Evolutionary conservation across 2,329 filamentous ascomycete genomes (phyloP), one percentile per base, ranked within the genome.

Genomic region (Colletotrichum magnum): DNA sequence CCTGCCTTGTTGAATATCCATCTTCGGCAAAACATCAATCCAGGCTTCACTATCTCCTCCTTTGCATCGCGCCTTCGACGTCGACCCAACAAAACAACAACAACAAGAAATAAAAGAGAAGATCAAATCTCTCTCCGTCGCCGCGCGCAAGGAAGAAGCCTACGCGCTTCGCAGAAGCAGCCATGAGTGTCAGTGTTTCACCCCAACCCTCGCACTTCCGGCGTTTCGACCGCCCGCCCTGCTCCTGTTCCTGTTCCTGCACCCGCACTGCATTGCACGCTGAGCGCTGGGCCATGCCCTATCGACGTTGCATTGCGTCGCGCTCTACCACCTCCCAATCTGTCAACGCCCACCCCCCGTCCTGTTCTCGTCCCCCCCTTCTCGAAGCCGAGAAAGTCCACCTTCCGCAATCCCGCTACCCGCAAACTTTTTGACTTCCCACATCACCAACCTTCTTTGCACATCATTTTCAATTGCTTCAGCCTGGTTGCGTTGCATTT

Each of bases 161-260:
- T 64, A 57, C 63, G 68, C 60, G 64, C 68, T 71, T 71, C 68
- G 53, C 53, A 63, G 63, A 68, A 71, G 69, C 70, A 77, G 84
- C 77, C 72, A 86, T 86, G 84, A 86, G 84, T 79, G 84, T 86
- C 78, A 82, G 84, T 85, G 78, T 80, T 78, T 79, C 74, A 74
- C 62, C 73, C 67, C 69, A 69, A 66, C 60, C 71, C 68, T 71
- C 60, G 70, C 74, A 71, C 72, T 73, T 64, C 73, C 72, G 71
- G 71, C 45, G 50, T 73, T 73, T 73, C 71, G 70, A 24, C 62
- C 50, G 56, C 43, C 43, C 36, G 67, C 43, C 65, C 65, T 64
- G 47, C 36, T 63, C 48, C 45, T 63, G 58, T 48, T 56, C 16
- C 59, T 39, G 47, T 50, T 47, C 53, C 36, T 57, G 61, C 52